A percentile compares a stretch with the other conserved stretches of the same genome.
phyloP scores from a whole-genome alignment of 768 basidiomycete genomes.

The Hypsizygus marmoreus region DNA sequence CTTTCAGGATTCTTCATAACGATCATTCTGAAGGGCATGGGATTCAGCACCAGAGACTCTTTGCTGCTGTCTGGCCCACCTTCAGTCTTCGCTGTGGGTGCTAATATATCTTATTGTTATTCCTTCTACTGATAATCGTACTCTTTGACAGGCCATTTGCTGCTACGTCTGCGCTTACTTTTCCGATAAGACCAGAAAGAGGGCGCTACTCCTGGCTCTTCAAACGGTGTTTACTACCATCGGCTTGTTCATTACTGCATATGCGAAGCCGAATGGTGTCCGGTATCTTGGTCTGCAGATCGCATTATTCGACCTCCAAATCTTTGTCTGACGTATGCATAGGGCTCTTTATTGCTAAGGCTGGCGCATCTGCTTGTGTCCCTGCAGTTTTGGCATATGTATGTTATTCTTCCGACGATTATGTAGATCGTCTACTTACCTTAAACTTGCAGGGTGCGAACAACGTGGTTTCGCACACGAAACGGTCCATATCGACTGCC shows the following conservation, averaged over 20 bases:
- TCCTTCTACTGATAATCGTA: not conserved
- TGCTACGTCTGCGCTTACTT: conserved; percentile 39
- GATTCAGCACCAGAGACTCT: conserved; percentile 28
- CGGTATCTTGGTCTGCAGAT: conserved; percentile 31
- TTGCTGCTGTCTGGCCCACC: conserved; percentile 38
- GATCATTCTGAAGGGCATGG: conserved; percentile 37
- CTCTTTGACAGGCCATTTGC: conserved; percentile 29
- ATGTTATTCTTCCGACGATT: conserved; percentile 14
- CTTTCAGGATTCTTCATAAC: conserved; percentile 31
- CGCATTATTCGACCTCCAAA: not conserved
- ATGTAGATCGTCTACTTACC: conserved; percentile 3
- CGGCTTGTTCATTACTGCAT: conserved; percentile 35
- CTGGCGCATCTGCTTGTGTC: conserved; percentile 36
- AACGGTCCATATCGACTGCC: conserved; percentile 41
- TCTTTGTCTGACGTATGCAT: not conserved
- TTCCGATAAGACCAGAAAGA: conserved; percentile 34
- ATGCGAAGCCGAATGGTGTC: conserved; percentile 25
- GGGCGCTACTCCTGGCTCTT: conserved; percentile 34
- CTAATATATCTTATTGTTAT: not conserved
- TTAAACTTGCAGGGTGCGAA: conserved; percentile 33
- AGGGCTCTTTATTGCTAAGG: conserved; percentile 35
- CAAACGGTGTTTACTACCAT: conserved; percentile 33
- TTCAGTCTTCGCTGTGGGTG: conserved; percentile 34
- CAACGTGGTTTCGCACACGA: conserved; percentile 36
- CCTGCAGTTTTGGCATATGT: conserved; percentile 42